Conservation (phyloP, 139 green algal genomes). For the Chlamydomonas eustigma region DNA sequence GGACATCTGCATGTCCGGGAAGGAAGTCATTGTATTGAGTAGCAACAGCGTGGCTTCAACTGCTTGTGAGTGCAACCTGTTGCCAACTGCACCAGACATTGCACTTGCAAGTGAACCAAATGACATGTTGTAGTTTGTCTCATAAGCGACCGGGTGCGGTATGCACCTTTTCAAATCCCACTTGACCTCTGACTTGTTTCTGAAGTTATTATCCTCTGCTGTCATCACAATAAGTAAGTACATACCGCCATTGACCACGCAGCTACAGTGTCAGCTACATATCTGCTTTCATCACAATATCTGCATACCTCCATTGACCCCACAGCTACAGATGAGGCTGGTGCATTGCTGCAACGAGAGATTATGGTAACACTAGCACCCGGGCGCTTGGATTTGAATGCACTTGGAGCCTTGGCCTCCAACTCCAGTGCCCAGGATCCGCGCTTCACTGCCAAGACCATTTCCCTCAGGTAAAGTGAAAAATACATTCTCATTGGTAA, state of each 20-base stretch:
- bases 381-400: constrained; percentile 28
- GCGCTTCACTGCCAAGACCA: constrained; percentile 40
- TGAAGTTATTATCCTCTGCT: no score
- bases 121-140: no score
- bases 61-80: background rate
- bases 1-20: constrained; percentile 48
- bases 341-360: constrained; percentile 34
- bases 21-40: constrained; percentile 54
- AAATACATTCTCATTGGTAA: no score
- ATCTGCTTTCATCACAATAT: no score
- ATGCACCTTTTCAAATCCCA: no score
- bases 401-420: constrained; percentile 40
- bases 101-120: no score
- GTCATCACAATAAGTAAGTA: no score
- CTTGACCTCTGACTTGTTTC: no score
- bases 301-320: background rate
- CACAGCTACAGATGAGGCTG: background rate
- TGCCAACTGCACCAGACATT: no score
- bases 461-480: constrained; percentile 31
- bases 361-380: constrained; percentile 48
- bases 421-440: constrained; percentile 21
- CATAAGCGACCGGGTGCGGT: no score
- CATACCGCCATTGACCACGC: no score
- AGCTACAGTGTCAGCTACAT: no score
- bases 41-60: constrained; percentile 31